These are phyloP conservation scores for Plasmodium blacklocki DNA, from an alignment of 169 alveolate species.

Conservation along the genomic window DNA sequence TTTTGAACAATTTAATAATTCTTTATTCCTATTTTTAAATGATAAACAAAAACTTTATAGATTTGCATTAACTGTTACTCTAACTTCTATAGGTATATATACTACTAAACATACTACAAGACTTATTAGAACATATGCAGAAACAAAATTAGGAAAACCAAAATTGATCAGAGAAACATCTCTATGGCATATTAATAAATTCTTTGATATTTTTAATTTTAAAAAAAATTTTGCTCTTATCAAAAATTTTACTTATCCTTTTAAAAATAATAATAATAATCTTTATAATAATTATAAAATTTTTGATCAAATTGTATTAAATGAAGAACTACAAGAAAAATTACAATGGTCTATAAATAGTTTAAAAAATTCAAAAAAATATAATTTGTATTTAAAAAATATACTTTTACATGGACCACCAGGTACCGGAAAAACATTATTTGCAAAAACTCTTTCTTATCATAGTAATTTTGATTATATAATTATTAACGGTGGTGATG, in stretches of 20 bases:
- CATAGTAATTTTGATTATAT: constrained; percentile 96
- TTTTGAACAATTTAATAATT: constrained; percentile 88
- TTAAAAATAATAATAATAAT: constrained; percentile 8
- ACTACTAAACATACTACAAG: constrained; percentile 66
- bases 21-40: constrained; percentile 81
- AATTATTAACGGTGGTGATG: constrained; percentile 97
- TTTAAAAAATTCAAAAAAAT: constrained; percentile 92
- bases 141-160: constrained; percentile 91
- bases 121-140: constrained; percentile 69
- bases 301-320: constrained; percentile 92
- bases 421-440: constrained; percentile 97
- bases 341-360: constrained; percentile 95
- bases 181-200: constrained; percentile 83
- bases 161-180: constrained; percentile 93
- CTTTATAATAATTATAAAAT: constrained; percentile 20
- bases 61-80: constrained; percentile 51
- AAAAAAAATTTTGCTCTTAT: constrained; percentile 25
- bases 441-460: constrained; percentile 93
- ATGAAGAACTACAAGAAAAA: constrained; percentile 90
- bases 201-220: constrained; percentile 52
- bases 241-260: not conserved
- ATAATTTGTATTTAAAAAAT: constrained; percentile 94
- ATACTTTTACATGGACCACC: constrained; percentile 96
- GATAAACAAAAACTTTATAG: constrained; percentile 86
- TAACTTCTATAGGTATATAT: constrained; percentile 68